Evolutionary conservation across 495 filamentous ascomycete genomes (phyloP).

Genomic region (Hyaloscypha bicolor): DNA sequence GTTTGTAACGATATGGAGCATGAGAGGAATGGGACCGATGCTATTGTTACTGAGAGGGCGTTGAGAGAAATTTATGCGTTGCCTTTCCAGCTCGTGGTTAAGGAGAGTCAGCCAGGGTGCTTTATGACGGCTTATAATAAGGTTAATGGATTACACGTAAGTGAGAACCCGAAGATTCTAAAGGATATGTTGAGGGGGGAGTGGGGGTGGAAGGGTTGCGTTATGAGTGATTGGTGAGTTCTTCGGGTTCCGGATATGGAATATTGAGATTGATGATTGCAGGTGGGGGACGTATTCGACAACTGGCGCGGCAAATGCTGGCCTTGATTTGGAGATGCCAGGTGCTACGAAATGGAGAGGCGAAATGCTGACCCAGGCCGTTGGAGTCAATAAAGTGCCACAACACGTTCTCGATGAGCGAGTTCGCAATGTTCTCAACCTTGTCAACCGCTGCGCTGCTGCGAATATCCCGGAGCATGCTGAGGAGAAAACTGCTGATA

Average conservation of each 20-base stretch:
- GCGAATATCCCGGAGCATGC: slow-evolving; percentile 57
- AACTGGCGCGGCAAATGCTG: slow-evolving; percentile 66
- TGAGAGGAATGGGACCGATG: slow-evolving; percentile 67
- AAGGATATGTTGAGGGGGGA: slow-evolving; percentile 67
- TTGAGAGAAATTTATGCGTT: slow-evolving; percentile 77
- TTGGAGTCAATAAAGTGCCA: slow-evolving; percentile 58
- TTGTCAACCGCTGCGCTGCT: slow-evolving; percentile 59
- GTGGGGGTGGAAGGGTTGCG: slow-evolving; percentile 69
- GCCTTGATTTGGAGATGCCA: slow-evolving; percentile 77
- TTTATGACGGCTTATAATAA: slow-evolving; percentile 81
- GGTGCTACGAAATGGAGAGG: slow-evolving; percentile 69
- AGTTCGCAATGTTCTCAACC: slow-evolving; percentile 62
- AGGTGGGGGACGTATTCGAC: slow-evolving; percentile 67
- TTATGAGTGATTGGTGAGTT: slow-evolving; percentile 71
- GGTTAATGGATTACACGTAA: slow-evolving; percentile 70
- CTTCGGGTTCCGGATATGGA: slow-evolving; percentile 21
- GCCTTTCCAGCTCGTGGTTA: slow-evolving; percentile 72
- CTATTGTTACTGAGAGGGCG: slow-evolving; percentile 67
- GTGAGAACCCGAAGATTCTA: slow-evolving; percentile 65
- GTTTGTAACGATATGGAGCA: slow-evolving; percentile 83
- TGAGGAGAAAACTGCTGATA: slow-evolving; percentile 42
- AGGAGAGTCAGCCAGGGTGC: slow-evolving; percentile 63
- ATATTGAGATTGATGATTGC: slow-evolving; percentile 28
- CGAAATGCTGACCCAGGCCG: slow-evolving; percentile 58
- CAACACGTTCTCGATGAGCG: slow-evolving; percentile 62